phyloP scores from a whole-genome alignment of 768 basidiomycete species.

The Roridomyces roridus region DNA sequence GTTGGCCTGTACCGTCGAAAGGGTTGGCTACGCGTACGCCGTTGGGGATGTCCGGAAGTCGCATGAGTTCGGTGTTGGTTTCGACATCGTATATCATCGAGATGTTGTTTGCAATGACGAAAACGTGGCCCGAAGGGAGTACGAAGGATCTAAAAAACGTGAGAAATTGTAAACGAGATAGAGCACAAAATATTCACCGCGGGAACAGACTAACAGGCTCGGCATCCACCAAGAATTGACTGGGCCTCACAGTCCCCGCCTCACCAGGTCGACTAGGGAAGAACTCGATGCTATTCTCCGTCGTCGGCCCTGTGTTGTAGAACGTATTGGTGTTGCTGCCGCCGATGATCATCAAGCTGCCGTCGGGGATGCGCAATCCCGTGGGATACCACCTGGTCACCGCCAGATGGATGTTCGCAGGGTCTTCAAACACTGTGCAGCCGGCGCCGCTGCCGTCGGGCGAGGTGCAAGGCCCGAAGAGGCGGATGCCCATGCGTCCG shows the following conservation, averaged over 20 bases:
- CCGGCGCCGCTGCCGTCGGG: conserved; percentile 15
- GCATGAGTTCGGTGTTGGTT: conserved; percentile 45
- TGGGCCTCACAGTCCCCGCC: conserved; percentile 3
- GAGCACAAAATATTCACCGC: conserved; percentile 9
- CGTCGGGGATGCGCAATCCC: conserved; percentile 17
- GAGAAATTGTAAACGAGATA: no score
- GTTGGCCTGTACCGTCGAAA: conserved; percentile 58
- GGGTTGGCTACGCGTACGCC: conserved; percentile 64
- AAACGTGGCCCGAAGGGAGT: conserved; percentile 55
- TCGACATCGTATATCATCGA: conserved; percentile 33
- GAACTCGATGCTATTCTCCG: conserved; percentile 21
- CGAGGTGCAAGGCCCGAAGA: conserved; percentile 24
- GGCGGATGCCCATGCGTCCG: conserved; percentile 19
- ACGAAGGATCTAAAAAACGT: conserved; percentile 47
- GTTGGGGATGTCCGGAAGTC: conserved; percentile 57
- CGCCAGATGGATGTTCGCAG: conserved; percentile 14
- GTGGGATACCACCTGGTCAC: conserved; percentile 25
- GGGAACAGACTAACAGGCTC: conserved; percentile 22
- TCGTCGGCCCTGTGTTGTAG: conserved; percentile 14
- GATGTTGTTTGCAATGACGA: conserved; percentile 61
- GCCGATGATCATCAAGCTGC: conserved; percentile 28
- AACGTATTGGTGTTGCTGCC: conserved; percentile 39
- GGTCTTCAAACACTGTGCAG: conserved; percentile 27
- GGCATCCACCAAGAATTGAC: conserved; percentile 14
- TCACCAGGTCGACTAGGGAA: conserved; percentile 20